phyloP scores from a whole-genome alignment of 371 early-diverging fungal species.

The Polyrhizophydium stewartii region DNA sequence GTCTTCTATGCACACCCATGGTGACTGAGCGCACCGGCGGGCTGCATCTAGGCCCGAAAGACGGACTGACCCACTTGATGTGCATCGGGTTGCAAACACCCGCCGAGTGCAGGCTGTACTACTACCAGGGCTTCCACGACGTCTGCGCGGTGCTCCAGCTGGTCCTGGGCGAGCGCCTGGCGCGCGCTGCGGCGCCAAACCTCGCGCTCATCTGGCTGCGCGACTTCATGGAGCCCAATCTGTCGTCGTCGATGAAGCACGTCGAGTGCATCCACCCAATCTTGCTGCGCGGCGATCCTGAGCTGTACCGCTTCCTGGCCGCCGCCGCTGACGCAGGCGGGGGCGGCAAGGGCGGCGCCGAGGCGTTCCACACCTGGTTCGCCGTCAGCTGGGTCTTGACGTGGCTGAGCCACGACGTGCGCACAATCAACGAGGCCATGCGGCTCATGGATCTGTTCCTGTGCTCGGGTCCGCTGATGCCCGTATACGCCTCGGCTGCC shows the following conservation, averaged over 20 bases:
- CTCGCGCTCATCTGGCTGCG: slow-evolving; percentile 59
- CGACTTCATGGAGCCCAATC: slow-evolving; percentile 59
- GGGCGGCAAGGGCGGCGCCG: too few relatives aligned
- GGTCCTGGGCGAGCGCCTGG: slow-evolving; percentile 50
- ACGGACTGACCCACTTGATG: too few relatives aligned
- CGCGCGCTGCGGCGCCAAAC: slow-evolving; percentile 43
- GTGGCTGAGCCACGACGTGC: slow-evolving; percentile 80
- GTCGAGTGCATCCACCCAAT: slow-evolving; percentile 51
- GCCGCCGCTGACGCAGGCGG: slow-evolving; percentile 6
- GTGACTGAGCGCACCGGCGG: too few relatives aligned
- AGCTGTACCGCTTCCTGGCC: slow-evolving; percentile 44
- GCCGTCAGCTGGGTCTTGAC: slow-evolving; percentile 80
- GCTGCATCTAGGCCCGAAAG: too few relatives aligned
- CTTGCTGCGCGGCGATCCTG: slow-evolving; percentile 45
- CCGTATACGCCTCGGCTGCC: slow-evolving; percentile 68
- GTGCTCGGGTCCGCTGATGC: slow-evolving; percentile 66
- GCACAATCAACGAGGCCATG: slow-evolving; percentile 47
- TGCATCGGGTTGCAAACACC: too few relatives aligned
- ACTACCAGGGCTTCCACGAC: slow-evolving; percentile 79
- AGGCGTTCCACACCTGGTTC: slow-evolving; percentile 49
- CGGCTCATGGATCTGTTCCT: slow-evolving; percentile 76
- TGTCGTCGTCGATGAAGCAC: slow-evolving; percentile 57
- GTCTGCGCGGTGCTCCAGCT: slow-evolving; percentile 58
- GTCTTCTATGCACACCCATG: slow-evolving; percentile 51
- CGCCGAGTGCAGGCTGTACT: slow-evolving; percentile 51